phyloP scores from a whole-genome alignment of 2,329 filamentous ascomycete genomes.

The Colletotrichum sp. region DNA sequence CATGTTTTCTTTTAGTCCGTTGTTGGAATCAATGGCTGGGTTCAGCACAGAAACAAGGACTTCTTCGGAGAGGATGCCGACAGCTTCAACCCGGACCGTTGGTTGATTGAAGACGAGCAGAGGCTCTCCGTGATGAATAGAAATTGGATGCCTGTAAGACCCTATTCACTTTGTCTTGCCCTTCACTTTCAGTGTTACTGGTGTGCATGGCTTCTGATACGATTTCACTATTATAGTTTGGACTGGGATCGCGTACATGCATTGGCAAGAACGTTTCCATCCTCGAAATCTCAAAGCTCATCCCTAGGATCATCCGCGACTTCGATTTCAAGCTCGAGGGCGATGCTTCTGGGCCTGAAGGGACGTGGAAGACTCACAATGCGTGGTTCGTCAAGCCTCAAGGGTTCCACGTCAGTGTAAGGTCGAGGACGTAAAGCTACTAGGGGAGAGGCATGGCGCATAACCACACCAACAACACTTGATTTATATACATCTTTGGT shows the following conservation, averaged over 20 bases:
- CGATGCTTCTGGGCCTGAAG: not conserved
- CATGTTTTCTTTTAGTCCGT: slow-evolving; percentile 23
- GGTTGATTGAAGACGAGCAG: slow-evolving; percentile 34
- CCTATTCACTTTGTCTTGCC: rapidly evolving
- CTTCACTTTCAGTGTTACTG: not conserved
- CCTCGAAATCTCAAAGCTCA: slow-evolving; percentile 47
- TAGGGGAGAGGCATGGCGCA: not conserved
- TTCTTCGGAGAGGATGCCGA: slow-evolving; percentile 37
- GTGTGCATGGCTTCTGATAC: rapidly evolving
- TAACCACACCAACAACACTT: not conserved
- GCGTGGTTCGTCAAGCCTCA: slow-evolving; percentile 47
- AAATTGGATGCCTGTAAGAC: slow-evolving; percentile 31
- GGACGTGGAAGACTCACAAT: slow-evolving; percentile 38
- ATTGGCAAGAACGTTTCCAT: slow-evolving; percentile 48
- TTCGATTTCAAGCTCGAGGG: slow-evolving; percentile 36
- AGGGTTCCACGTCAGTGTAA: slow-evolving; percentile 37
- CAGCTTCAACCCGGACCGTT: slow-evolving; percentile 44
- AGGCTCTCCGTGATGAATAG: slow-evolving; percentile 30
- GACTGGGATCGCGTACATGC: slow-evolving; percentile 45
- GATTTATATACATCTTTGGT: not conserved
- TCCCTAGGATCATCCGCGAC: slow-evolving; percentile 36
- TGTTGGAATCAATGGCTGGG: slow-evolving; percentile 41
- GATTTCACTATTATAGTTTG: slow-evolving; percentile 34
- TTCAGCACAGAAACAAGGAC: slow-evolving; percentile 33
- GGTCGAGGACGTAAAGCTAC: not conserved